Percentiles rank a stretch among this genome's conserved stretches.
Conservation (phyloP, 2,329 filamentous ascomycete genomes). For the Cucurbitaria berberidis region DNA sequence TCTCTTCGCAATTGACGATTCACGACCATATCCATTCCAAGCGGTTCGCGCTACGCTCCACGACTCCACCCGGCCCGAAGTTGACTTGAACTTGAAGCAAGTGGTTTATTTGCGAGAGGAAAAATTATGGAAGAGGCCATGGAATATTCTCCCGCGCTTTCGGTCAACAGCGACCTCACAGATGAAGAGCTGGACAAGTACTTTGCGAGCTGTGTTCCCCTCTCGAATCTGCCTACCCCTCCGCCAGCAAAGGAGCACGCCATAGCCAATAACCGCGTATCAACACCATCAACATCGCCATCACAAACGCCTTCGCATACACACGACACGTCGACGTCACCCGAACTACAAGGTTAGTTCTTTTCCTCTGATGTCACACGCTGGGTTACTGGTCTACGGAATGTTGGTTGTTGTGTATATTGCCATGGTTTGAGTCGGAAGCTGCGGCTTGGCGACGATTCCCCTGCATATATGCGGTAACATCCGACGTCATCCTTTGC, state of each 20-base stretch:
- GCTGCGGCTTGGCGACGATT: conserved; percentile 18
- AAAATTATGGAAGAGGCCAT: conserved; percentile 15
- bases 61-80: conserved; percentile 5
- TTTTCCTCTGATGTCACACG: conserved; percentile 21
- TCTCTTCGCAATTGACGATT: background rate
- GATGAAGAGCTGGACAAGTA: conserved; percentile 49
- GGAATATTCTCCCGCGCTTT: conserved; percentile 37
- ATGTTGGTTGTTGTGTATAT: conserved; percentile 19
- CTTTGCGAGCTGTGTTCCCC: conserved; percentile 48
- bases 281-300: conserved; percentile 13
- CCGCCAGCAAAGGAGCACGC: conserved; percentile 42
- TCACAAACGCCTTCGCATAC: conserved; percentile 4
- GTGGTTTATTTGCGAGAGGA: background rate
- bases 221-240: conserved; percentile 50
- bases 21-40: conserved; percentile 19
- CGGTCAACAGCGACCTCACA: conserved; percentile 40
- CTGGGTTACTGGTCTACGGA: conserved; percentile 16
- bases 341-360: conserved; percentile 41
- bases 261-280: conserved; percentile 11
- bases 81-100: background rate
- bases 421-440: conserved; percentile 19
- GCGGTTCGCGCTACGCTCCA: conserved; percentile 4
- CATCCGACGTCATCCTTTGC: conserved; percentile 20
- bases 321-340: conserved; percentile 11
- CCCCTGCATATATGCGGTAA: conserved; percentile 28